Evolutionary conservation across 345 rosid species (phyloP).

Genomic region (Syzygium aqueum): DNA sequence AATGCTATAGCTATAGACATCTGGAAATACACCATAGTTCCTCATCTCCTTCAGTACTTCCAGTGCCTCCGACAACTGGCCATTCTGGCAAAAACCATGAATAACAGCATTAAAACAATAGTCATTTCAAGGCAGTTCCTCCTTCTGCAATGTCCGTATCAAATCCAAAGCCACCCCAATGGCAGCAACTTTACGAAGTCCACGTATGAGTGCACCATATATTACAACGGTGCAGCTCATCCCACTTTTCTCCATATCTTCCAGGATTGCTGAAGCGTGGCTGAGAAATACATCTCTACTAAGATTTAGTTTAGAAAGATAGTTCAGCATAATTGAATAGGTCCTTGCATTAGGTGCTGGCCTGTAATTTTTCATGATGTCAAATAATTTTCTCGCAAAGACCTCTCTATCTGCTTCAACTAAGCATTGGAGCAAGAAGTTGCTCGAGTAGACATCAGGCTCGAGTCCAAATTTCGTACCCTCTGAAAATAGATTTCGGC

Average conservation of each 20-base stretch:
- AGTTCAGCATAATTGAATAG: constrained; percentile 37
- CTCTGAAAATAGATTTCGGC: constrained; percentile 22
- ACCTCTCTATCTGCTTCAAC: constrained; percentile 22
- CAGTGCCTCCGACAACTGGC: constrained; percentile 22
- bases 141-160: constrained; percentile 12
- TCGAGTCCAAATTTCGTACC: constrained; percentile 19
- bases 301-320: constrained; percentile 23
- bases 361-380: constrained; percentile 32
- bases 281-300: constrained; percentile 7
- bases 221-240: constrained; percentile 26
- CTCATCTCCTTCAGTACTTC: constrained; percentile 40
- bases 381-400: constrained; percentile 16
- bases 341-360: constrained; percentile 40
- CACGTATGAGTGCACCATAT: constrained; percentile 25
- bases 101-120: constrained; percentile 50
- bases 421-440: constrained; percentile 51
- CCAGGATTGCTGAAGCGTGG: constrained; percentile 20
- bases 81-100: constrained; percentile 35
- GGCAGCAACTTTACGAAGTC: constrained; percentile 33
- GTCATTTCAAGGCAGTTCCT: constrained; percentile 16
- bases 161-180: constrained; percentile 20
- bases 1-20: constrained; percentile 40
- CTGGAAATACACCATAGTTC: constrained; percentile 20
- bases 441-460: constrained; percentile 29
- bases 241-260: constrained; percentile 33